Conservation (phyloP, 352 stramenopile genomes). For the Phytophthora melonis region DNA sequence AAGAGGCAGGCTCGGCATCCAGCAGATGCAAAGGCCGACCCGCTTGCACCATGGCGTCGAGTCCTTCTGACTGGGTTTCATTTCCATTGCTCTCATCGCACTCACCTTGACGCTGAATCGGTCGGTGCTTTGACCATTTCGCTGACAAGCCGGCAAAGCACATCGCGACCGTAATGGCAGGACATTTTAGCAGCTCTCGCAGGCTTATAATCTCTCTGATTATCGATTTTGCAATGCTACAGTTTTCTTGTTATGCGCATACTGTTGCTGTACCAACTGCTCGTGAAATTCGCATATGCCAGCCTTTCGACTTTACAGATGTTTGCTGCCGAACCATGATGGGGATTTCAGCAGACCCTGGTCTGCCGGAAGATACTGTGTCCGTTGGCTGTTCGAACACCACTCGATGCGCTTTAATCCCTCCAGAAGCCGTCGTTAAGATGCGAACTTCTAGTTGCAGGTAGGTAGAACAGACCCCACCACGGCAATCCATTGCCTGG, state of each 20-base stretch:
- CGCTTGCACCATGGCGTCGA: no score
- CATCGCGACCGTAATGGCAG: constrained; percentile 1
- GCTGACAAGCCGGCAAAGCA: not conserved
- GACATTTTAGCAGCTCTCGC: not conserved
- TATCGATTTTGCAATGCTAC: not conserved
- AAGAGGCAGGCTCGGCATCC: constrained; percentile 9
- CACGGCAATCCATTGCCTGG: not conserved
- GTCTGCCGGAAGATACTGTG: constrained; percentile 8
- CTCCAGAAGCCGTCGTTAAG: not conserved
- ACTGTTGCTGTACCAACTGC: not conserved
- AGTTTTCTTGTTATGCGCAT: not conserved
- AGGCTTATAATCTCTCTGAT: not conserved
- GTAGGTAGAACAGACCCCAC: not conserved
- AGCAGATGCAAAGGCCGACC: no score
- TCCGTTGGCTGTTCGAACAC: constrained; percentile 32
- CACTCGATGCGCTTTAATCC: constrained; percentile 20
- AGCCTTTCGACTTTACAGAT: constrained; percentile 30
- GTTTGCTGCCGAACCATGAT: constrained; percentile 21
- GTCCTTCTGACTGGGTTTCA: not conserved
- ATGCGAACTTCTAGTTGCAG: not conserved
- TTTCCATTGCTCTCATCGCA: not conserved
- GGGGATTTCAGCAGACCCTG: constrained; percentile 3
- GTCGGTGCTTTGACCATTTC: not conserved
- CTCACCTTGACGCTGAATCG: not conserved
- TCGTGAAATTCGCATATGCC: not conserved